Percentiles rank a stretch among this genome's conserved stretches.
These are phyloP conservation scores for Lactuca saligna DNA, from an alignment of 129 eudicot genomes.

Conservation along the genomic window DNA sequence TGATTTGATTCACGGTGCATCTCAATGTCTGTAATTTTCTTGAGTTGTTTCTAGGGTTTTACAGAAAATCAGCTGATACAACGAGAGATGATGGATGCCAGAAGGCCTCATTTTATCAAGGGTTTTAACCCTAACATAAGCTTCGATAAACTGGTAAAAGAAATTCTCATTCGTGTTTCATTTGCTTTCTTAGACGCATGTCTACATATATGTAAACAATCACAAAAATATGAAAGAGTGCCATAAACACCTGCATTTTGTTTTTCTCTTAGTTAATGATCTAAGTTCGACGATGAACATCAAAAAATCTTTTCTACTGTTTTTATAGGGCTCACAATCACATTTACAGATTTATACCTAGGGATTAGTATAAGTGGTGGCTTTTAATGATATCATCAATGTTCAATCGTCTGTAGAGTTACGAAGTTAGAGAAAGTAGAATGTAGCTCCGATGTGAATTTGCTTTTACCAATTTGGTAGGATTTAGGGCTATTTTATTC, in stretches of 20 bases:
- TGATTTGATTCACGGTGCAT: conserved; percentile 7
- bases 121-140: conserved; percentile 56
- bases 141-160: conserved; percentile 64
- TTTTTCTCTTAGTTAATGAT: not conserved
- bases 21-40: conserved; percentile 17
- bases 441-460: conserved; percentile 1
- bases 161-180: not conserved
- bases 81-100: conserved; percentile 40
- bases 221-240: conserved; percentile 9
- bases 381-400: not conserved
- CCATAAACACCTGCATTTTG: conserved; percentile 9
- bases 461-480: not conserved
- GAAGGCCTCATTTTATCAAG: conserved; percentile 62
- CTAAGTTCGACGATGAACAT: not conserved
- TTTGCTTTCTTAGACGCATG: conserved; percentile 15
- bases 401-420: not conserved
- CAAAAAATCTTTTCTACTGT: conserved; percentile 1
- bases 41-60: conserved; percentile 37
- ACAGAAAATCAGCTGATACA: conserved; percentile 30
- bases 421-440: conserved; percentile 2
- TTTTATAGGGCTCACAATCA: conserved; percentile 8
- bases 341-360: not conserved
- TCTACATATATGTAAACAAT: not conserved
- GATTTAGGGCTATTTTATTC: not conserved
- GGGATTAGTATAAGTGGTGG: conserved; percentile 13